Evolutionary conservation across 176 grass and related monocot species (phyloP).

Genomic region (Oryza punctata): DNA sequence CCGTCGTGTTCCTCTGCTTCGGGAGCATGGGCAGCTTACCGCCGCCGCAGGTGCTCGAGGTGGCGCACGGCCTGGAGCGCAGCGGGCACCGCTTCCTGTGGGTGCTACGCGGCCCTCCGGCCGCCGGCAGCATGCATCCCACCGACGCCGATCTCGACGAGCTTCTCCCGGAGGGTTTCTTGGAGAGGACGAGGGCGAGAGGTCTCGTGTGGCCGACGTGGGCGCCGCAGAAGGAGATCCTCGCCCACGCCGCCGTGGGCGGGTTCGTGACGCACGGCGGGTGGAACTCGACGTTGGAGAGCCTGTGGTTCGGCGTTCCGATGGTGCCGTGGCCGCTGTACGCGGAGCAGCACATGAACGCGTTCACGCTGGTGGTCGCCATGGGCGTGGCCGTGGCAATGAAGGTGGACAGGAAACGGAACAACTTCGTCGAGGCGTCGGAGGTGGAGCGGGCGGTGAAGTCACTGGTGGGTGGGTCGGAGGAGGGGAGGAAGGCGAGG

Average conservation of each 20-base stretch:
- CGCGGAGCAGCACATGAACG: constrained; percentile 66
- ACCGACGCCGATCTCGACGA: background rate
- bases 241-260: constrained; percentile 39
- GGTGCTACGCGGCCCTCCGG: constrained; percentile 24
- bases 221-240: constrained; percentile 60
- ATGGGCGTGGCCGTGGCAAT: constrained; percentile 36
- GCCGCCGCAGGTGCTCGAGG: constrained; percentile 31
- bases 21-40: constrained; percentile 31
- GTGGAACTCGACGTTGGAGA: constrained; percentile 58
- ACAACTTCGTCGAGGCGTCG: constrained; percentile 33
- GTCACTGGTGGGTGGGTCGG: constrained; percentile 38
- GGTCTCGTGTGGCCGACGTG: constrained; percentile 42
- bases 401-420: constrained; percentile 21
- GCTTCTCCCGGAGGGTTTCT: constrained; percentile 43
- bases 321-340: constrained; percentile 41
- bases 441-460: constrained; percentile 49
- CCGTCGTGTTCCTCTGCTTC: constrained; percentile 58
- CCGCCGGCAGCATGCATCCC: background rate
- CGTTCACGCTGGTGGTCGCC: constrained; percentile 32
- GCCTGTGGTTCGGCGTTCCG: constrained; percentile 55
- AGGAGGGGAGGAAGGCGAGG: constrained; percentile 40
- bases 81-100: constrained; percentile 53
- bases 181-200: constrained; percentile 32
- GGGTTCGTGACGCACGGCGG: constrained; percentile 64
- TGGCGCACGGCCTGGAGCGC: constrained; percentile 44